phyloP scores from a whole-genome alignment of 2,329 filamentous ascomycete genomes.

The Sclerotinia sclerotiorum region DNA sequence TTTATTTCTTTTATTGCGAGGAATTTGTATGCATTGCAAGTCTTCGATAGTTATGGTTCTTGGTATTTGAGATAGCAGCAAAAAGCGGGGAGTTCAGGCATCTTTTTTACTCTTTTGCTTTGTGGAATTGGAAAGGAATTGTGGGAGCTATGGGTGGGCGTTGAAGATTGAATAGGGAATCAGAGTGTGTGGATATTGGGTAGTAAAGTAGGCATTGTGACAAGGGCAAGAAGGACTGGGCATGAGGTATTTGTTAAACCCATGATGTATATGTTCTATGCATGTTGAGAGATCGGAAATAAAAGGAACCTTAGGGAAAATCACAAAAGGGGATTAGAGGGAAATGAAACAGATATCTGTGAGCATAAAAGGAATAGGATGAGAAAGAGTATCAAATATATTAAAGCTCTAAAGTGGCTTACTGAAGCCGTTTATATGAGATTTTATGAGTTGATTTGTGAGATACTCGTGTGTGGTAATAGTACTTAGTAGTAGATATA shows the following conservation, averaged over 20 bases:
- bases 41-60: constrained; percentile 2
- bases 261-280: constrained; percentile 16
- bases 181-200: neutral
- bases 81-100: constrained; percentile 3
- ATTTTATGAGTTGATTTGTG: neutral
- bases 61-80: neutral
- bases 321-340: neutral
- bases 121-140: constrained; percentile 15
- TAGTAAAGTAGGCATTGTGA: neutral
- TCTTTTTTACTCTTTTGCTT: constrained; percentile 1
- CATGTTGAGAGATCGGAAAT: constrained; percentile 1
- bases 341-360: neutral
- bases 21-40: constrained; percentile 5
- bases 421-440: neutral
- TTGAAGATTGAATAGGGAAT: constrained; percentile 9
- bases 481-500: neutral
- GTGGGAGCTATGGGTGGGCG: constrained; percentile 6
- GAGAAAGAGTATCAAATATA: constrained; percentile 4
- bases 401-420: constrained; percentile 2
- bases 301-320: neutral
- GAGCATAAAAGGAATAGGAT: neutral
- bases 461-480: neutral
- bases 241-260: constrained; percentile 6
- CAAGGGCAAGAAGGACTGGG: neutral
- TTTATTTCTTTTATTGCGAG: neutral